Evolutionary conservation across 2,329 filamentous ascomycete species (phyloP).

Genomic region (Beauveria brongniartii): DNA sequence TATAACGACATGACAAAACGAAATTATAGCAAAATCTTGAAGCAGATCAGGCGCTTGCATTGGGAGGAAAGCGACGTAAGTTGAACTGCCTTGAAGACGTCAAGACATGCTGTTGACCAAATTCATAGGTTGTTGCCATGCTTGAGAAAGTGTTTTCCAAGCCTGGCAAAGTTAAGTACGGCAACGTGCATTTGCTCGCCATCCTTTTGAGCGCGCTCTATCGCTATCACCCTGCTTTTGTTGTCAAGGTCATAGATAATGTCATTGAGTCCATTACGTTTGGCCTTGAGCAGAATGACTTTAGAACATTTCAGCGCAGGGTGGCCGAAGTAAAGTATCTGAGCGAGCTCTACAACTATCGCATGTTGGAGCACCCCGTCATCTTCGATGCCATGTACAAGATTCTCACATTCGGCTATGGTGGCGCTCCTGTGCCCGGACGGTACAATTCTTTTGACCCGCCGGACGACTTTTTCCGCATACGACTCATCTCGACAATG

Average conservation of each 20-base stretch:
- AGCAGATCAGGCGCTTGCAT: constrained; percentile 89
- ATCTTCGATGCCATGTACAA: constrained; percentile 95
- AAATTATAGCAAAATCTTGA: constrained; percentile 87
- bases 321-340: constrained; percentile 95
- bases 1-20: constrained; percentile 92
- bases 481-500: constrained; percentile 80
- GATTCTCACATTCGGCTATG: constrained; percentile 86
- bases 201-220: constrained; percentile 84
- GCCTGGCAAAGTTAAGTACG: constrained; percentile 94
- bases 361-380: constrained; percentile 89
- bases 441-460: constrained; percentile 71
- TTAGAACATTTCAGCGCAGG: constrained; percentile 91
- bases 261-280: constrained; percentile 80
- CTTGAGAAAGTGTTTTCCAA: constrained; percentile 91
- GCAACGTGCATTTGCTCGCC: constrained; percentile 87
- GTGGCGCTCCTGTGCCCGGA: constrained; percentile 74
- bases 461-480: constrained; percentile 92
- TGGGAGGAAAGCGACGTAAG: constrained; percentile 86
- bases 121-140: constrained; percentile 55
- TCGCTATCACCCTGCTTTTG: constrained; percentile 85
- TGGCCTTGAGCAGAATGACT: constrained; percentile 91
- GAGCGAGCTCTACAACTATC: constrained; percentile 94
- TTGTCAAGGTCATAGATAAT: constrained; percentile 85
- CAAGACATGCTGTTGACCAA: constrained; percentile 6
- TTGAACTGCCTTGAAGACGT: background rate